Percentiles rank a stretch among this genome's conserved stretches.
These are phyloP conservation scores for Coprinellus aureogranulatus DNA, from an alignment of 768 basidiomycete genomes.

Conservation along the genomic window DNA sequence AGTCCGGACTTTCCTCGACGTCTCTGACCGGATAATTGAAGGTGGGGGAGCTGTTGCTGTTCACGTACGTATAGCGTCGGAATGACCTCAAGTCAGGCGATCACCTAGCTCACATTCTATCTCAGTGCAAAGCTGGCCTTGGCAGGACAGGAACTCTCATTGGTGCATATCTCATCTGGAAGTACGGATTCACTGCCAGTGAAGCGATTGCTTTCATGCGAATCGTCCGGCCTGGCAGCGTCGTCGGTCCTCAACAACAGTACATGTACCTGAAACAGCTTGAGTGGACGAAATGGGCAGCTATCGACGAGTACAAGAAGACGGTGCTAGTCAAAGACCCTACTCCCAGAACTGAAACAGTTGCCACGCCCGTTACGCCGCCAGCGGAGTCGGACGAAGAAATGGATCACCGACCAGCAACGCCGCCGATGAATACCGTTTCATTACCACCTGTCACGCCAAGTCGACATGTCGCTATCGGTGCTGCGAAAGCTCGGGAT, in stretches of 20 bases:
- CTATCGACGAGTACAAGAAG: slow-evolving; percentile 73
- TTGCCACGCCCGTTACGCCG: slow-evolving; percentile 76
- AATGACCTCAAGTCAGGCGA: slow-evolving; percentile 5
- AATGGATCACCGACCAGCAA: slow-evolving; percentile 43
- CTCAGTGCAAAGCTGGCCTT: slow-evolving; percentile 91
- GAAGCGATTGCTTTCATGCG: slow-evolving; percentile 99
- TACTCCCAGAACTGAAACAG: slow-evolving; percentile 28
- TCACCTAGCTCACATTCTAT: slow-evolving; percentile 14
- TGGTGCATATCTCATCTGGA: slow-evolving; percentile 98
- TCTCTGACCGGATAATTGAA: slow-evolving; percentile 77
- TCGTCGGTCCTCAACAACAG: slow-evolving; percentile 91
- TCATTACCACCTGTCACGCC: slow-evolving; percentile 76
- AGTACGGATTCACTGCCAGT: slow-evolving; percentile 93
- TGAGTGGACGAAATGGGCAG: slow-evolving; percentile 93
- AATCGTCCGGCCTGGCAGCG: slow-evolving; percentile 90
- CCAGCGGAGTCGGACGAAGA: slow-evolving; percentile 76
- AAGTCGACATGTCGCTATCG: slow-evolving; percentile 68
- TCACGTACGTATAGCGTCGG: slow-evolving; percentile 55
- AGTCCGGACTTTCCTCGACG: slow-evolving; percentile 84
- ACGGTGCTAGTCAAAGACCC: slow-evolving; percentile 37
- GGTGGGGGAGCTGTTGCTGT: slow-evolving; percentile 81
- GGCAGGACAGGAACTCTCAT: slow-evolving; percentile 96
- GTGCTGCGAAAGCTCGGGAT: slow-evolving; percentile 65
- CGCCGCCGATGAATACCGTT: slow-evolving; percentile 31
- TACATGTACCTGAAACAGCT: slow-evolving; percentile 94